These are phyloP conservation scores for Santalum album DNA, from an alignment of 164 flowering plant genomes.

Conservation along the genomic window DNA sequence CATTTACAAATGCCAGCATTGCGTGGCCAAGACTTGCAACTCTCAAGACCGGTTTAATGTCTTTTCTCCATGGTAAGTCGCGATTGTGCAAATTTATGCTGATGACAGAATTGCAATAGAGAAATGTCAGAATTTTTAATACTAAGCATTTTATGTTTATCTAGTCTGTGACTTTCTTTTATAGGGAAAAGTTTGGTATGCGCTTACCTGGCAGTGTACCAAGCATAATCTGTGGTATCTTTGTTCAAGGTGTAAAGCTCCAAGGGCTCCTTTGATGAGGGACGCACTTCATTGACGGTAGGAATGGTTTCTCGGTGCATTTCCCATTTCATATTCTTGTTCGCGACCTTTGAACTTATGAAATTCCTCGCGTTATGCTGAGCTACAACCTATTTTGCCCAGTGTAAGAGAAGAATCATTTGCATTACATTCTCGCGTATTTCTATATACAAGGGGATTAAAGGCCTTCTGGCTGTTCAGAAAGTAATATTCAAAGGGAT, in stretches of 20 bases:
- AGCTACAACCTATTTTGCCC: slow-evolving; percentile 38
- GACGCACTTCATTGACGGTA: slow-evolving; percentile 8
- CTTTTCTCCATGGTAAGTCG: slow-evolving; percentile 46
- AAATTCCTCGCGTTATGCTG: slow-evolving; percentile 67
- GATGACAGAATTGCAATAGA: slow-evolving; percentile 7
- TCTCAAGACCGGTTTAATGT: slow-evolving; percentile 44
- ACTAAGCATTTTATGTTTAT: too few relatives aligned
- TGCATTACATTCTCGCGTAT: too few relatives aligned
- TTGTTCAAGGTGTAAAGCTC: slow-evolving; percentile 50
- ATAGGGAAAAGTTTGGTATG: not conserved
- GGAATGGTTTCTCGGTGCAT: slow-evolving; percentile 41
- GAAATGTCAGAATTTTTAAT: too few relatives aligned
- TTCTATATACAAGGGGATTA: too few relatives aligned
- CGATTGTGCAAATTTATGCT: slow-evolving; percentile 34
- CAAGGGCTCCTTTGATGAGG: slow-evolving; percentile 11
- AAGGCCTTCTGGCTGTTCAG: too few relatives aligned
- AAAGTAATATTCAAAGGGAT: too few relatives aligned
- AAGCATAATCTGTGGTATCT: slow-evolving; percentile 75
- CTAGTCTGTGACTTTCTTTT: too few relatives aligned
- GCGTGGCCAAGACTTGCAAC: slow-evolving; percentile 76
- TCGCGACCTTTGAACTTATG: slow-evolving; percentile 17
- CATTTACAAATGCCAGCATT: slow-evolving; percentile 63
- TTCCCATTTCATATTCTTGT: slow-evolving; percentile 37
- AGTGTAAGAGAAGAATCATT: not conserved
- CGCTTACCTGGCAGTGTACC: slow-evolving; percentile 73